Evolutionary conservation across 75 land plant genomes (phyloP), one percentile per base, ranked within the genome.

Genomic region (Cupressus sempervirens): DNA sequence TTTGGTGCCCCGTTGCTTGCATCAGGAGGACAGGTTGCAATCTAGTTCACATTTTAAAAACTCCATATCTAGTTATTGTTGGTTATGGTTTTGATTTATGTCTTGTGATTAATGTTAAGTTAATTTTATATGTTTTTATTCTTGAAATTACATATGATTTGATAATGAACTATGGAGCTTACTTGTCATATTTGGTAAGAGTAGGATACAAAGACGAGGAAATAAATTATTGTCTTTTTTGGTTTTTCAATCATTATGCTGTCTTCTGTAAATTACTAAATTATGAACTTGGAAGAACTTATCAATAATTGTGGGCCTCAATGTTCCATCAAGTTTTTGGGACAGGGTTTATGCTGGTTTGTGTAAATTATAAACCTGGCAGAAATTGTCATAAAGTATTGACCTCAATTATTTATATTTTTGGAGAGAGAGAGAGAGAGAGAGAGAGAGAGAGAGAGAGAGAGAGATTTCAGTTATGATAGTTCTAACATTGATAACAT

Each of bases 1-100:
- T 94, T 90, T 93, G 99, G 99, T 52, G 91, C 95, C 70, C 92
- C 91, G 18, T 86, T 98, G 80, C 84, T 98, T 84, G 94, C 98
- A 56, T 98, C 99, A 41, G 98, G 95, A 4, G 99, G 99, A 16
- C 99, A 97, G 98, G 98, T 94, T 79, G n/a, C 82, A 35, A 50
- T 50, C 56, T 34, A 50, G 6, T 30, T 50, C 67, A 68, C 54
- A 32, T 72, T 83, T 58, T 32, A 83, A 8, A 35, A 10, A 36
- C 18, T 52, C 36, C n/a, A 23, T 20, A 20, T 83, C n/a, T 76
- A 84, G n/a, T 80, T 84, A 46, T 10, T 16, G 40, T 23, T 45
- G 43, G 83, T 40, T 46, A 4, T 84, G 23, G 35, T 80, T 80
- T 76, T 76, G 43, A 43, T 79, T 79, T 79, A 23, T 45, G 45